A percentile compares a stretch with the other conserved stretches of the same genome.
Evolutionary conservation across 345 rosid species (phyloP).

Genomic region (Corymbia maculata): DNA sequence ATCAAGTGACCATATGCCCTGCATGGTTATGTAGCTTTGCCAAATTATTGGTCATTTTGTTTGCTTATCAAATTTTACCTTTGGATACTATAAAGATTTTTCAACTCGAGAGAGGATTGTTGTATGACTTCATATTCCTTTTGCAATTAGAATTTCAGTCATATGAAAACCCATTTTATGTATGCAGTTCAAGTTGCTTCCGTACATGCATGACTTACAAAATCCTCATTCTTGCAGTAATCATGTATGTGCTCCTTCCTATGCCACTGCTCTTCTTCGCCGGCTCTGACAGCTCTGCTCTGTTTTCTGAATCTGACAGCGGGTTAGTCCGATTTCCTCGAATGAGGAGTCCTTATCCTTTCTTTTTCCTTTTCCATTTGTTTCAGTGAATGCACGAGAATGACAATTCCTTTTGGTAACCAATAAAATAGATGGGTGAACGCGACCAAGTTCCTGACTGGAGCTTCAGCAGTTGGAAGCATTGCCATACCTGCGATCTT

Average conservation of each 20-base stretch:
- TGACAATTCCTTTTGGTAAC: neutral
- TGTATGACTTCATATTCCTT: neutral
- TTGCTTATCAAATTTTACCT: neutral
- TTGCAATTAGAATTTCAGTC: neutral
- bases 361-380: neutral
- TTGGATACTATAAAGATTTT: neutral
- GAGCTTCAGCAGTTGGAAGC: constrained; percentile 88
- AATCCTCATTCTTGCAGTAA: constrained; percentile 29
- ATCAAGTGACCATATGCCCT: neutral
- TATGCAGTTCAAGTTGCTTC: neutral
- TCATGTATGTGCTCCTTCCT: constrained; percentile 90
- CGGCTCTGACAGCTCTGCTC: constrained; percentile 62
- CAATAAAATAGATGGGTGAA: constrained; percentile 65
- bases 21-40: neutral
- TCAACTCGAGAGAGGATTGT: neutral
- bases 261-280: constrained; percentile 86
- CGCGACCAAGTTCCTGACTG: constrained; percentile 87
- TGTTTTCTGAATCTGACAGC: constrained; percentile 53
- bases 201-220: neutral
- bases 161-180: neutral
- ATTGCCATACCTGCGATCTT: constrained; percentile 86
- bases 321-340: constrained; percentile 17
- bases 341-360: neutral
- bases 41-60: neutral
- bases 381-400: neutral